These are phyloP conservation scores for Neurospora sp. DNA, from an alignment of 495 filamentous ascomycete species.

Conservation along the genomic window DNA sequence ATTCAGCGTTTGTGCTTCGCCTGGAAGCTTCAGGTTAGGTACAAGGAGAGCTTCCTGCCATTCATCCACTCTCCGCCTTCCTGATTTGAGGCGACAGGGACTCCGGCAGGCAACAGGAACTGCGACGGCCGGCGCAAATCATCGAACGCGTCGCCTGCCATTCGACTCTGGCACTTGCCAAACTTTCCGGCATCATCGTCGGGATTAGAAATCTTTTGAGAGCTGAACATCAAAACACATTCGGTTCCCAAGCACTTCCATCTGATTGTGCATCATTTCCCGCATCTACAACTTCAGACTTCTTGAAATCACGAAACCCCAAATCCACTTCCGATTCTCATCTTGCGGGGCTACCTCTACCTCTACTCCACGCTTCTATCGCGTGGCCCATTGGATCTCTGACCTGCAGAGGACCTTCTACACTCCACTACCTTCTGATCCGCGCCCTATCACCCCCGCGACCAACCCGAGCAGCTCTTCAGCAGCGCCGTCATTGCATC, in stretches of 20 bases:
- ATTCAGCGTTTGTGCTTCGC: background rate
- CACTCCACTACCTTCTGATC: conserved; percentile 4
- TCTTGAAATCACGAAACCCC: conserved; percentile 1
- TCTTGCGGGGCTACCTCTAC: background rate
- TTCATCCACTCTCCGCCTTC: background rate
- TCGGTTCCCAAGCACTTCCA: background rate
- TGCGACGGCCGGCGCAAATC: background rate
- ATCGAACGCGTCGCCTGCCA: background rate
- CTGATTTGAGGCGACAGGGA: background rate
- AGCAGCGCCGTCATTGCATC: conserved; percentile 10
- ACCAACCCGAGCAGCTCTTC: conserved; percentile 5
- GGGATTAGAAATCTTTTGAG: background rate
- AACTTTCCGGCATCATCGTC: background rate
- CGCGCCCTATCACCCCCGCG: conserved; percentile 7
- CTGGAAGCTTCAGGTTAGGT: background rate
- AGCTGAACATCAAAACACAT: background rate
- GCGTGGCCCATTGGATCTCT: conserved; percentile 6
- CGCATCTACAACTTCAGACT: background rate
- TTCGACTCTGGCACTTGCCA: background rate
- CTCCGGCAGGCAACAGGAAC: background rate
- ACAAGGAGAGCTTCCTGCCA: background rate
- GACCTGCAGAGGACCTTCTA: conserved; percentile 11
- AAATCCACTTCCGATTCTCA: background rate
- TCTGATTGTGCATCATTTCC: background rate
- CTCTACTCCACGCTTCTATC: background rate